phyloP scores from a whole-genome alignment of 176 grass and related monocot genomes.

The Carex scoparia region DNA sequence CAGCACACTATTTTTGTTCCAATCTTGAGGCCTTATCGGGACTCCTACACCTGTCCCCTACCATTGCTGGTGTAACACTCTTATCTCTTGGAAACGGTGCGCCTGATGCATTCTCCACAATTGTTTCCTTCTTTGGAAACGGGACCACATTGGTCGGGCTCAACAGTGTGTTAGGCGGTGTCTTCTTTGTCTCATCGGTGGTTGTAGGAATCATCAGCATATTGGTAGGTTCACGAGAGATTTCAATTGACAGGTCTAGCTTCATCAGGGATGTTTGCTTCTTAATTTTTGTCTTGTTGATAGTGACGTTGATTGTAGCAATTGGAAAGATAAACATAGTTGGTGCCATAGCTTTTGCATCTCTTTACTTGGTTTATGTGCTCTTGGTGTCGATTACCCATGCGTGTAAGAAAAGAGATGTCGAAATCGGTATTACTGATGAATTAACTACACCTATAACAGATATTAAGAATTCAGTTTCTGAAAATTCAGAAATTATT shows the following conservation, averaged over 20 bases:
- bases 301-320: constrained; percentile 25
- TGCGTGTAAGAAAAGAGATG: constrained; percentile 14
- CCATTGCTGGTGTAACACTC: constrained; percentile 67
- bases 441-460: neutral
- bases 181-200: constrained; percentile 55
- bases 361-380: constrained; percentile 62
- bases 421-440: neutral
- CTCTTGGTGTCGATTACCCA: constrained; percentile 42
- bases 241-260: constrained; percentile 35
- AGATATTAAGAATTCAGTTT: constrained; percentile 6
- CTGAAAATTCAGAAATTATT: neutral
- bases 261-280: constrained; percentile 52
- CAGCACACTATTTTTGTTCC: constrained; percentile 66
- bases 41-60: constrained; percentile 44
- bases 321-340: constrained; percentile 43
- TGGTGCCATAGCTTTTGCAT: constrained; percentile 42
- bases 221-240: constrained; percentile 3
- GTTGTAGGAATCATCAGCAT: constrained; percentile 57
- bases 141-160: constrained; percentile 34
- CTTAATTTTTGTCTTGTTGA: constrained; percentile 40
- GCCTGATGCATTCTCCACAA: constrained; percentile 54
- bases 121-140: constrained; percentile 45
- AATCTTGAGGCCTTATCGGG: constrained; percentile 53
- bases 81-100: constrained; percentile 73
- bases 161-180: constrained; percentile 51